Percentiles rank a stretch among this genome's conserved stretches.
Conservation (phyloP, 2,329 filamentous ascomycete genomes). For the Alternaria alternata region DNA sequence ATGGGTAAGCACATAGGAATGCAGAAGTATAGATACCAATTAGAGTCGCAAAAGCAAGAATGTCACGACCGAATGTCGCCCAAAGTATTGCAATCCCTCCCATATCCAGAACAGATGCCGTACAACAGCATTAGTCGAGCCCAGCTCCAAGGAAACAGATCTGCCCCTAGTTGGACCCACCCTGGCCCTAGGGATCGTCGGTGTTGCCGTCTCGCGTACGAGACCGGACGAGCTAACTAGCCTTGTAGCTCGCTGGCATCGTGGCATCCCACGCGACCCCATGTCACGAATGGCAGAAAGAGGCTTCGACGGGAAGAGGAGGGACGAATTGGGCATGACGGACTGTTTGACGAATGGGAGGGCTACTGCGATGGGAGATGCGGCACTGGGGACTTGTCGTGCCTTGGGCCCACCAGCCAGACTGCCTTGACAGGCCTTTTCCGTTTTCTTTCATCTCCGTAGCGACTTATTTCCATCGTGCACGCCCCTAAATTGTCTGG, state of each 20-base stretch:
- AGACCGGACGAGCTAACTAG: neutral
- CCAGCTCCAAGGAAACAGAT: conserved; percentile 5
- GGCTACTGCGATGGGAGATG: conserved; percentile 13
- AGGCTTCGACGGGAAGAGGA: conserved; percentile 13
- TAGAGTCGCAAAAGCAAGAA: neutral
- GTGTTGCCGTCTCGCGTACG: conserved; percentile 20
- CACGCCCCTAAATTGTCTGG: conserved; percentile 9
- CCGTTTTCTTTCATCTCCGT: conserved; percentile 11
- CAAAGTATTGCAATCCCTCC: neutral
- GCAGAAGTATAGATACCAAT: neutral
- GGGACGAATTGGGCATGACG: conserved; percentile 17
- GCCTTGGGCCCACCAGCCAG: conserved; percentile 20
- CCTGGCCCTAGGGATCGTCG: conserved; percentile 11
- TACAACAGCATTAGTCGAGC: neutral
- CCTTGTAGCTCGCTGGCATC: conserved; percentile 4
- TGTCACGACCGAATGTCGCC: neutral
- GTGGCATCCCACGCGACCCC: conserved; percentile 12
- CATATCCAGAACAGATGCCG: neutral
- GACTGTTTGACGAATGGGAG: conserved; percentile 17
- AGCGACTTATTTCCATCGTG: neutral
- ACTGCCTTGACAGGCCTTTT: conserved; percentile 2
- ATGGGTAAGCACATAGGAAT: neutral
- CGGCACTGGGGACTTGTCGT: conserved; percentile 16
- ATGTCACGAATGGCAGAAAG: conserved; percentile 14
- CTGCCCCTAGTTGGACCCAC: conserved; percentile 5